These are phyloP conservation scores for Calendula officinalis DNA, from an alignment of 129 eudicot species.

Conservation along the genomic window DNA sequence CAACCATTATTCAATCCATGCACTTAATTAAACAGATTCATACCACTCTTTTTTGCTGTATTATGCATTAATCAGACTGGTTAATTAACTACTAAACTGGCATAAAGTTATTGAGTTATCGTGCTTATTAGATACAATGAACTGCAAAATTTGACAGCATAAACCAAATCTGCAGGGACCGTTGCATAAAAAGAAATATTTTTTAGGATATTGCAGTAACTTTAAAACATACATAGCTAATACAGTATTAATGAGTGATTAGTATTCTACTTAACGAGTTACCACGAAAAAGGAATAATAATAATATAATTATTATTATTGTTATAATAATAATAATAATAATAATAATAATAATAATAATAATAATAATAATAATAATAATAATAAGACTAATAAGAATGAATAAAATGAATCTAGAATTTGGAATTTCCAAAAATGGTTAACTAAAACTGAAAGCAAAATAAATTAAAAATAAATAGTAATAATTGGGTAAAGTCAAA, in stretches of 20 bases:
- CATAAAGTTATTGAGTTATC: constrained; percentile 33
- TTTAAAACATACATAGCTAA: constrained; percentile 25
- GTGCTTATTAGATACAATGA: constrained; percentile 16
- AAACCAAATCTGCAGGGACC: constrained; percentile 6
- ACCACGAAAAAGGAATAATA: constrained; percentile 21
- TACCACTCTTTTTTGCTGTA: constrained; percentile 30
- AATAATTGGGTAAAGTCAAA: constrained; percentile 30
- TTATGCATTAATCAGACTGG: constrained; percentile 24
- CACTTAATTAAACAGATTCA: constrained; percentile 16
- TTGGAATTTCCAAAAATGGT: constrained; percentile 19
- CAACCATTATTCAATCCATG: constrained; percentile 30
- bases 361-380: too few relatives aligned
- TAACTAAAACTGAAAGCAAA: constrained; percentile 25
- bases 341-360: too few relatives aligned
- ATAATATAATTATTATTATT: too few relatives aligned
- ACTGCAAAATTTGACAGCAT: constrained; percentile 20
- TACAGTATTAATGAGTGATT: constrained; percentile 4
- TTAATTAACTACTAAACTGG: constrained; percentile 18
- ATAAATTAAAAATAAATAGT: constrained; percentile 4
- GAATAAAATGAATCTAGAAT: constrained; percentile 29
- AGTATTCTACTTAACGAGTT: constrained; percentile 7
- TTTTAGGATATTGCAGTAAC: constrained; percentile 15
- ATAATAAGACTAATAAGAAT: neutral
- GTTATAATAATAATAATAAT: too few relatives aligned
- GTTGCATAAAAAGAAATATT: constrained; percentile 2